phyloP scores from a whole-genome alignment of 176 grass and related monocot species.

The Calamus simplicifolius region DNA sequence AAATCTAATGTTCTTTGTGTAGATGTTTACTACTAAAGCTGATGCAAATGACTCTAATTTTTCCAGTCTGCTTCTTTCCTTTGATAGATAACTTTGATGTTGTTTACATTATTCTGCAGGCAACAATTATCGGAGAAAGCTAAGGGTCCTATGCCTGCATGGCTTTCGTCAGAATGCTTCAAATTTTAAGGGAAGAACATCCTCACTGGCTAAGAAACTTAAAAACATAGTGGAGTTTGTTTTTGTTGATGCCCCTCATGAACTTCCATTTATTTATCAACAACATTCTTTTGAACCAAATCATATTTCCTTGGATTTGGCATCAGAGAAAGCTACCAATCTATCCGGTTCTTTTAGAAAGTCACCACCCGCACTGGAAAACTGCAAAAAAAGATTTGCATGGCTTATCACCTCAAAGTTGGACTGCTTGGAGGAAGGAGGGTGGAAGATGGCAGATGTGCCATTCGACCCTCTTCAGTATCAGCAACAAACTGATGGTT shows the following conservation, averaged over 20 bases:
- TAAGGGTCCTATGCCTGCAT: slow-evolving; percentile 89
- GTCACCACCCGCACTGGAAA: slow-evolving; percentile 16
- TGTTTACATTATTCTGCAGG: slow-evolving; percentile 27
- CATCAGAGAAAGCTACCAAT: not conserved
- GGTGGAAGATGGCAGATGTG: slow-evolving; percentile 47
- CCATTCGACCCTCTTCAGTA: slow-evolving; percentile 75
- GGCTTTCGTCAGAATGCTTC: slow-evolving; percentile 91
- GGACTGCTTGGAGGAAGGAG: slow-evolving; percentile 16
- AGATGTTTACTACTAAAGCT: not conserved
- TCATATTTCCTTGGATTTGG: not conserved
- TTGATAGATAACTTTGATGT: not conserved
- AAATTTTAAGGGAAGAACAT: slow-evolving; percentile 87
- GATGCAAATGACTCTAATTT: not conserved
- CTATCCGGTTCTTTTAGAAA: slow-evolving; percentile 1
- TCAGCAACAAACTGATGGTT: slow-evolving; percentile 62
- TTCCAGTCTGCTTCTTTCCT: not conserved
- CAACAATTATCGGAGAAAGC: slow-evolving; percentile 31
- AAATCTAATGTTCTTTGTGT: no score
- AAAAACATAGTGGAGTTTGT: slow-evolving; percentile 66
- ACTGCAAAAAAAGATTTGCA: slow-evolving; percentile 49
- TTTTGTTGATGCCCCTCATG: slow-evolving; percentile 76
- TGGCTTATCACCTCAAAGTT: slow-evolving; percentile 53
- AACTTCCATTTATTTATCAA: slow-evolving; percentile 66
- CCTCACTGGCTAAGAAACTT: slow-evolving; percentile 79
- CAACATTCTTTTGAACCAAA: slow-evolving; percentile 13